These are phyloP conservation scores for Thelephora aurantiotincta DNA, from an alignment of 768 basidiomycete genomes.

Conservation along the genomic window DNA sequence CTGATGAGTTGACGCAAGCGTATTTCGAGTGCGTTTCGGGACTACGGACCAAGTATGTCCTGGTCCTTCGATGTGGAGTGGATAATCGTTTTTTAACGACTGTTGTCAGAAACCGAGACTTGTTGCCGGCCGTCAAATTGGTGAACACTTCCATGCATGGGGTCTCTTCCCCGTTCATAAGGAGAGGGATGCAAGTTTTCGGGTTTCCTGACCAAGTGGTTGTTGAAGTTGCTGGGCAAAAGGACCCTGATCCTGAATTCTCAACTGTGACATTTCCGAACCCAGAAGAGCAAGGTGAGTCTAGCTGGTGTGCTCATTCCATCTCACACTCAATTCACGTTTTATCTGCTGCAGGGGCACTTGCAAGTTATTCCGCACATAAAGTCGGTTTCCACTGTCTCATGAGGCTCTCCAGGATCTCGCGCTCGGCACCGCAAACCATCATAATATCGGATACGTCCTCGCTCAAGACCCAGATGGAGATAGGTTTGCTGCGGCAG, in stretches of 20 bases:
- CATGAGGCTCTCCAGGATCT: conserved; percentile 35
- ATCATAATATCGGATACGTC: conserved; percentile 41
- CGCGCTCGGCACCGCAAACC: conserved; percentile 49
- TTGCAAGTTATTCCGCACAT: conserved; percentile 20
- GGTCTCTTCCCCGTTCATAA: conserved; percentile 57
- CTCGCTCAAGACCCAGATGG: conserved; percentile 86
- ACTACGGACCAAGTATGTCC: conserved; percentile 10
- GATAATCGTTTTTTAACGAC: no score
- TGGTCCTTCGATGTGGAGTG: no score
- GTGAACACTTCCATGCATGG: conserved; percentile 90
- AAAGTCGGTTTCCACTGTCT: not conserved
- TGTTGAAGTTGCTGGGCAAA: conserved; percentile 41
- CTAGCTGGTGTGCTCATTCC: not conserved
- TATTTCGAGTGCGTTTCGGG: conserved; percentile 38
- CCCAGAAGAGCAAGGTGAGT: conserved; percentile 75
- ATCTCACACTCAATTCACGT: not conserved
- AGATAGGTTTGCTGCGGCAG: conserved; percentile 70
- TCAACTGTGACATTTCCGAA: conserved; percentile 79
- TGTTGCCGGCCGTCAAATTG: conserved; percentile 32
- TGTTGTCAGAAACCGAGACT: no score
- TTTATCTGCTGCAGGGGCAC: conserved; percentile 25
- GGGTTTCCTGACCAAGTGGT: conserved; percentile 46
- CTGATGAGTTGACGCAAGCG: conserved; percentile 38
- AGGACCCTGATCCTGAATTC: conserved; percentile 70
- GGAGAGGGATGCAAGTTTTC: conserved; percentile 39